These are phyloP conservation scores for Talaromyces islandicus DNA, from an alignment of 2,329 filamentous ascomycete species.

Conservation along the genomic window DNA sequence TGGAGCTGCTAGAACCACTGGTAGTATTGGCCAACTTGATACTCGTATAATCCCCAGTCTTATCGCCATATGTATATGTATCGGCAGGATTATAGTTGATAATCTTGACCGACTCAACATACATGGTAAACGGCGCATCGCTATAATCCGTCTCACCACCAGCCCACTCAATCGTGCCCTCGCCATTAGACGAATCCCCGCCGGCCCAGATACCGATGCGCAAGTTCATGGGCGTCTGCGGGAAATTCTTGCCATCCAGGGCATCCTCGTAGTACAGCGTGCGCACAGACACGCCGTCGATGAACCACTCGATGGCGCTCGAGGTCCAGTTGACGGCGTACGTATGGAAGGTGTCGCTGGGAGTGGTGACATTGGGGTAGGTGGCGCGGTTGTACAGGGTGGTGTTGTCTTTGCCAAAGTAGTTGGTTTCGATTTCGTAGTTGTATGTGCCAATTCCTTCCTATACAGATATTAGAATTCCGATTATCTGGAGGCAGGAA, in stretches of 20 bases:
- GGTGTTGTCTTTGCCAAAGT: conserved; percentile 89
- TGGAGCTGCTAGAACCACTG: not conserved
- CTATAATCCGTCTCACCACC: conserved; percentile 63
- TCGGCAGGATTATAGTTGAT: conserved; percentile 54
- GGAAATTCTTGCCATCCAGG: conserved; percentile 53
- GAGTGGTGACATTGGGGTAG: conserved; percentile 62
- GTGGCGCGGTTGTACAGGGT: conserved; percentile 74
- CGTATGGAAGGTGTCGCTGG: conserved; percentile 42
- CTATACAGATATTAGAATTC: conserved; percentile 17
- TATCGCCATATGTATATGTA: conserved; percentile 61
- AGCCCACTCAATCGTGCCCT: conserved; percentile 60
- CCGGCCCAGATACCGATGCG: conserved; percentile 66
- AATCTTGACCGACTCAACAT: conserved; percentile 56
- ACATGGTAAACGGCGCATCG: conserved; percentile 66
- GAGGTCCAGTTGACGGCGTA: conserved; percentile 60
- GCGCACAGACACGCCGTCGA: conserved; percentile 58
- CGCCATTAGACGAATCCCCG: conserved; percentile 42
- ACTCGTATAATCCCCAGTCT: conserved; percentile 57
- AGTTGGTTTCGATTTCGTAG: conserved; percentile 67
- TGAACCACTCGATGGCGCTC: conserved; percentile 57
- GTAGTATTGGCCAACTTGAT: conserved; percentile 41
- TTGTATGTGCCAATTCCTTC: conserved; percentile 32
- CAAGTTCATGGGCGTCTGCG: conserved; percentile 68
- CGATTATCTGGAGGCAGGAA: too few relatives aligned
- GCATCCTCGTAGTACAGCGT: conserved; percentile 57